Percentiles rank a stretch among this genome's conserved stretches.
These are phyloP conservation scores for Alternaria atra DNA, from an alignment of 2,329 filamentous ascomycete genomes.

Conservation along the genomic window DNA sequence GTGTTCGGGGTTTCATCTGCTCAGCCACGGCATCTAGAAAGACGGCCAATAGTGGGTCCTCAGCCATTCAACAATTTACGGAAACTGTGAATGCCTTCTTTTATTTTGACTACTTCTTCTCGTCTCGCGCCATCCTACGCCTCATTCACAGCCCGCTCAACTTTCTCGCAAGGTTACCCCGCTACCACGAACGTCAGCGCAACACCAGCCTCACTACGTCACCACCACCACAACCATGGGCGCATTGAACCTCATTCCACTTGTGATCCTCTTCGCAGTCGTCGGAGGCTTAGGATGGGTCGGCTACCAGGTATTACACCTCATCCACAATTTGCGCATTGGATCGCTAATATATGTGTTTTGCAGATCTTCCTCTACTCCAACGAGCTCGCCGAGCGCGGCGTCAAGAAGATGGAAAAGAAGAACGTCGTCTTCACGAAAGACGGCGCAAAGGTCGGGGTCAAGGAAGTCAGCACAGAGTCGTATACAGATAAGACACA, in stretches of 20 bases:
- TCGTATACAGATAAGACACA: constrained; percentile 79
- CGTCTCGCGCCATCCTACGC: background rate
- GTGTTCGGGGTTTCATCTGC: constrained; percentile 24
- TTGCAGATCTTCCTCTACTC: constrained; percentile 70
- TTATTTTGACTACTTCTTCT: background rate
- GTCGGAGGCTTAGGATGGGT: constrained; percentile 69
- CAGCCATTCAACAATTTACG: constrained; percentile 12
- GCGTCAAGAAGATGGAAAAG: constrained; percentile 75
- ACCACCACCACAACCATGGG: constrained; percentile 40
- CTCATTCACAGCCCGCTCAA: background rate
- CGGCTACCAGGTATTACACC: constrained; percentile 66
- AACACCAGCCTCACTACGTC: constrained; percentile 15
- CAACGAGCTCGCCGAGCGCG: constrained; percentile 70
- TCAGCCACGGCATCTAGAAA: constrained; percentile 17
- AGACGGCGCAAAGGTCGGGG: constrained; percentile 75
- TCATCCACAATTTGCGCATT: background rate
- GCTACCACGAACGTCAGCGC: background rate
- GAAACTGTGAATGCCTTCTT: background rate
- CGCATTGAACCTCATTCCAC: constrained; percentile 67
- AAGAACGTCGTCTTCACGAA: constrained; percentile 80
- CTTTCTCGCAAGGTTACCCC: constrained; percentile 6
- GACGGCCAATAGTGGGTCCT: constrained; percentile 8
- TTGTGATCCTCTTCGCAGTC: constrained; percentile 69
- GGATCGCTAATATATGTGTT: constrained; percentile 8
- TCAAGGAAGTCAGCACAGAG: constrained; percentile 74